Evolutionary conservation across 2,329 filamentous ascomycete genomes (phyloP), one percentile per base, ranked within the genome.

Genomic region (Microsporum audouinii): DNA sequence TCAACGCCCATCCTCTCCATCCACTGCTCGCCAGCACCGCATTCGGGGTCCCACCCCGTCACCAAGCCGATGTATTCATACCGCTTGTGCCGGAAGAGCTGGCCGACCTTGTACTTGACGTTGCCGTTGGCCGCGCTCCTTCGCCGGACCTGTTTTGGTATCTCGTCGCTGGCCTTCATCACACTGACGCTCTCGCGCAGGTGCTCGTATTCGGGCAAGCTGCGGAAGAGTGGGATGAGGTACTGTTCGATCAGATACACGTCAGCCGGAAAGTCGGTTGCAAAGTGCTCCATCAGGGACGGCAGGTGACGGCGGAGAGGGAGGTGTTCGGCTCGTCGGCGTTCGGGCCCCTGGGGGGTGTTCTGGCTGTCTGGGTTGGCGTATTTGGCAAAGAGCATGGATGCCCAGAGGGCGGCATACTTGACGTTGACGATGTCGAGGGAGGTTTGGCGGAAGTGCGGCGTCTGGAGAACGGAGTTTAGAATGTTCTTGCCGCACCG

Each of bases 41-140:
- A 87, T 64, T 80, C 78, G 31, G 74, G 73, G 66, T 88, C 86
- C 91, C 92, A 99, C n/a, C 91, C 91, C 12, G 88, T 89, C 62
- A 99, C 88, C 31, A 95, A 82, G 17, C 87, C 91, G 57, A 86
- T 78, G 71, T 92, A 96, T 23, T 81, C 78, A 71, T 94, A 96
- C 53, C 91, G 82, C 63, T 80, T 84, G 74, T 99, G 94, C 56
- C 81, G 82, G 71, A 97, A 95, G 5, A 96, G 81, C 67, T 95
- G 88, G 0, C 94, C 94, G 57, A 96, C 82, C 58, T 80, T 83
- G 71, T 84, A 92, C 63, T 76, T 80, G 58, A 90, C 82, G 33
- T 73, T 69, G n/a, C 69, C 68, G 63, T 70, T 67, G 70, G 74
- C 66, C 65, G 64, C 56, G 27, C 65, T 65, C 39, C 76, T 74